These are phyloP conservation scores for Ganoderma multipileum DNA, from an alignment of 1,284 basidiomycete genomes.

Conservation along the genomic window DNA sequence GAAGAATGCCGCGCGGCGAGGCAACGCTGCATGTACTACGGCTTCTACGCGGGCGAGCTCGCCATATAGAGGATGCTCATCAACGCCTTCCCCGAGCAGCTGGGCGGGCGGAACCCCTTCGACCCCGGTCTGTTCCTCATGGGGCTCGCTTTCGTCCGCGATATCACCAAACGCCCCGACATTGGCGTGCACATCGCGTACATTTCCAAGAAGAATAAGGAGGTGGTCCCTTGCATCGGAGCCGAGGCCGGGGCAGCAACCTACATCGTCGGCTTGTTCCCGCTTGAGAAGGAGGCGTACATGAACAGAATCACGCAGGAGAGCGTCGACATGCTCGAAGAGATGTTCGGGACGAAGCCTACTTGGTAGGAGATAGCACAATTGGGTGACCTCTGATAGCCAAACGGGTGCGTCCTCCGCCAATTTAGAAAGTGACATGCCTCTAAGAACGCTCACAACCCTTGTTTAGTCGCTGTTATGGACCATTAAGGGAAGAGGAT, in stretches of 20 bases:
- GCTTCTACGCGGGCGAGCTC: neutral
- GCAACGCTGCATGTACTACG: slow-evolving; percentile 1
- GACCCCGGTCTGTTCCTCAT: neutral
- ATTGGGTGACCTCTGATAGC: neutral
- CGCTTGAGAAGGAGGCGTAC: neutral
- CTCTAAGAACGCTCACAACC: too few relatives aligned
- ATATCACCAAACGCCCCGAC: neutral
- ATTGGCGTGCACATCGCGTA: neutral
- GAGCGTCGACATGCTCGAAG: neutral
- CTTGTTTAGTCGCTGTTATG: too few relatives aligned
- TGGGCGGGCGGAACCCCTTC: neutral
- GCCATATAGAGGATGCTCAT: neutral
- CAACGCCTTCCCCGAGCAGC: neutral
- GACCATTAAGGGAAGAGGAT: too few relatives aligned
- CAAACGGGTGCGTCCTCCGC: neutral
- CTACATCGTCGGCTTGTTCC: neutral
- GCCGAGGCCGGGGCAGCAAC: neutral
- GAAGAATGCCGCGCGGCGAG: neutral
- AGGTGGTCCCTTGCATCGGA: neutral
- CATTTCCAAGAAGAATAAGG: neutral
- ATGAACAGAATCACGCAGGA: neutral
- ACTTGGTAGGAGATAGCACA: neutral
- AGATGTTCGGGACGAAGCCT: neutral
- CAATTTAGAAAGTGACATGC: too few relatives aligned
- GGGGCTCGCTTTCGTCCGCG: neutral